A percentile compares a stretch with the other conserved stretches of the same genome.
Conservation (phyloP, 202 grass and related monocot genomes). For the Eragrostis tef region DNA sequence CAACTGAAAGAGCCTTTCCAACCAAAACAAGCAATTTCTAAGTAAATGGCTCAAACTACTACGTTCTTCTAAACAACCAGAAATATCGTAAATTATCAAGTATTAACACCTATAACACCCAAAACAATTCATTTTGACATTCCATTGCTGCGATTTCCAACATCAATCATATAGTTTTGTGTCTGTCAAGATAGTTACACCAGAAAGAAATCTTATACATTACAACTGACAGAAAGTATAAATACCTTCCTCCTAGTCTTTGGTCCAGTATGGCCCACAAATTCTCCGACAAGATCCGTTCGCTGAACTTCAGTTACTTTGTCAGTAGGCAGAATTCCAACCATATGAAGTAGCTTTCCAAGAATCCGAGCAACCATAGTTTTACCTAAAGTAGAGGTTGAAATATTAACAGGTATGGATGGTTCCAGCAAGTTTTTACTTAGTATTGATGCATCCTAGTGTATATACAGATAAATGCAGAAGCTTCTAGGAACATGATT, state of each 20-base stretch:
- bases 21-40: constrained; percentile 15
- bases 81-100: too few relatives aligned
- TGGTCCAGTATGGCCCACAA: constrained; percentile 96
- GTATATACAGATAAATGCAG: constrained; percentile 8
- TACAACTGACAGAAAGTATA: constrained; percentile 21
- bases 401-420: constrained; percentile 32
- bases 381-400: constrained; percentile 75
- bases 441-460: constrained; percentile 13
- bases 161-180: constrained; percentile 18
- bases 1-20: constrained; percentile 24
- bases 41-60: not conserved
- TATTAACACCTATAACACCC: not conserved
- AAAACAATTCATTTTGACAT: not conserved
- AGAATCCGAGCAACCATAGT: constrained; percentile 98
- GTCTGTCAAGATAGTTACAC: constrained; percentile 11
- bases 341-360: constrained; percentile 84
- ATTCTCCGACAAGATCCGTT: constrained; percentile 99
- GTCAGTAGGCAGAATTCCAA: constrained; percentile 85
- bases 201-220: constrained; percentile 18
- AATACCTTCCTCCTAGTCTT: constrained; percentile 93
- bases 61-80: not conserved
- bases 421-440: not conserved
- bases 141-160: too few relatives aligned
- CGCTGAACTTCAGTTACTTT: constrained; percentile 96
- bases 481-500: constrained; percentile 30